These are phyloP conservation scores for Monilinia polystroma DNA, from an alignment of 2,329 filamentous ascomycete genomes.

Conservation along the genomic window DNA sequence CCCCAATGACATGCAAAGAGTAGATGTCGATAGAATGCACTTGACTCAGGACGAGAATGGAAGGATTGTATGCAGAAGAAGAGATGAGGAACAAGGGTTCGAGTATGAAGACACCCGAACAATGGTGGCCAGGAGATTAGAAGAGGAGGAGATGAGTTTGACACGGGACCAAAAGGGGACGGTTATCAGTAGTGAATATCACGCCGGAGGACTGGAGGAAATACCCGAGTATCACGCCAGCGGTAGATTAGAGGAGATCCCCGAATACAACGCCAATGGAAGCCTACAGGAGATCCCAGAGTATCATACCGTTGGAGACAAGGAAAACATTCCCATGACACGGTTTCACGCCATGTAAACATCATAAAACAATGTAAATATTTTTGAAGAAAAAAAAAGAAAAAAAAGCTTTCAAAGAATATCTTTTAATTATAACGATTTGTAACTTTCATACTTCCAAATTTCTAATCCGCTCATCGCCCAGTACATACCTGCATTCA, in stretches of 20 bases:
- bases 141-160: constrained; percentile 15
- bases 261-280: neutral
- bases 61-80: neutral
- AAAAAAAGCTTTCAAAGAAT: neutral
- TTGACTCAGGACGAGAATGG: constrained; percentile 11
- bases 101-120: neutral
- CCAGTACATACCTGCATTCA: neutral
- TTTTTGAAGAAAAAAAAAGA: neutral
- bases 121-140: neutral
- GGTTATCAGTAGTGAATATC: neutral
- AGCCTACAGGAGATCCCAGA: neutral
- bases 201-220: neutral
- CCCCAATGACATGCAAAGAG: constrained; percentile 17
- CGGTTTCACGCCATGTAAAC: constrained; percentile 2
- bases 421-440: neutral
- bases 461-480: neutral
- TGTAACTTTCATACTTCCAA: neutral
- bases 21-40: constrained; percentile 6
- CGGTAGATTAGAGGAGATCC: neutral
- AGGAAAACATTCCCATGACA: constrained; percentile 12
- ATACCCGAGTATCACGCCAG: neutral
- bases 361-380: constrained; percentile 5
- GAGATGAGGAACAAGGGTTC: neutral
- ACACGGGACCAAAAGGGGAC: constrained; percentile 5
- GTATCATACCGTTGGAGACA: neutral